These are phyloP conservation scores for Potentilla sterilis DNA, from an alignment of 306 rosid genomes.

Conservation along the genomic window DNA sequence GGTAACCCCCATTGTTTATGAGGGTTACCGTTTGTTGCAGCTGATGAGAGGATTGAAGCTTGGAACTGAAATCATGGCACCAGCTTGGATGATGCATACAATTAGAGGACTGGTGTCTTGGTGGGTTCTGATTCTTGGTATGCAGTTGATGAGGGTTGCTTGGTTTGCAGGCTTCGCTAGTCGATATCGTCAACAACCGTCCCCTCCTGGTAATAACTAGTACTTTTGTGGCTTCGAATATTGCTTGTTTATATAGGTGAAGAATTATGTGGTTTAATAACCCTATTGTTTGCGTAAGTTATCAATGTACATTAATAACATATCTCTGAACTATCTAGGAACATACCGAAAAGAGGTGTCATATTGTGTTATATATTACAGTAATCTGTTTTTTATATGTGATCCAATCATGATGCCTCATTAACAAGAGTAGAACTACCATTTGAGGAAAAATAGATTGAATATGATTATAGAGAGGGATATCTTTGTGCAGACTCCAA, in stretches of 20 bases:
- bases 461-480: no score
- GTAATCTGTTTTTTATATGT: neutral
- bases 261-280: slow-evolving; percentile 17
- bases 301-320: neutral
- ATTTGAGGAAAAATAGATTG: no score
- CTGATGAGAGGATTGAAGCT: slow-evolving; percentile 91
- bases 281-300: neutral
- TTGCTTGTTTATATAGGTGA: slow-evolving; percentile 1
- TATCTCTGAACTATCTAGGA: neutral
- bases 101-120: slow-evolving; percentile 78
- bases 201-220: slow-evolving; percentile 33
- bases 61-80: slow-evolving; percentile 70
- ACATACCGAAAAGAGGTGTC: neutral
- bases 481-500: no score
- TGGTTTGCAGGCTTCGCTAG: slow-evolving; percentile 85
- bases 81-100: slow-evolving; percentile 75
- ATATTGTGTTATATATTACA: neutral
- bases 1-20: slow-evolving; percentile 77
- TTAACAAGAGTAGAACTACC: no score
- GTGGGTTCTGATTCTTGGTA: slow-evolving; percentile 88
- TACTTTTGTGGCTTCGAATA: neutral
- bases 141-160: slow-evolving; percentile 96
- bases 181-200: slow-evolving; percentile 23
- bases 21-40: slow-evolving; percentile 84
- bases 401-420: neutral